These are phyloP conservation scores for Botrytis squamosa DNA, from an alignment of 2,329 filamentous ascomycete species.

Conservation along the genomic window DNA sequence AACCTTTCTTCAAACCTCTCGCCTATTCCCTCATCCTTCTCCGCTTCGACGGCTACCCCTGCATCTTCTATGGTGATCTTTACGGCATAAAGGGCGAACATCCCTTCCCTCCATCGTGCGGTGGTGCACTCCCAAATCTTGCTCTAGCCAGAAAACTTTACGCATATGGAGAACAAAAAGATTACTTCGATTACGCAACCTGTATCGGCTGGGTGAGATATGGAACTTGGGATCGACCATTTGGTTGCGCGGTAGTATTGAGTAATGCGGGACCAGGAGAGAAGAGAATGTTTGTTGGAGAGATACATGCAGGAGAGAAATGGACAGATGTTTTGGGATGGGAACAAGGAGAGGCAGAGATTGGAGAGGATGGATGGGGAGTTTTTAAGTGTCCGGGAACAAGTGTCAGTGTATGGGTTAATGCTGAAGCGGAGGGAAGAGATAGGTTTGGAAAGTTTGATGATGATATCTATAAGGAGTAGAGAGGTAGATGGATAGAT, in stretches of 20 bases:
- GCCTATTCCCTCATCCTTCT: conserved; percentile 72
- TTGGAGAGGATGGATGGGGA: conserved; percentile 59
- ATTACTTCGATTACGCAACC: conserved; percentile 60
- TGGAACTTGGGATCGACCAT: conserved; percentile 50
- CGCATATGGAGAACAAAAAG: conserved; percentile 62
- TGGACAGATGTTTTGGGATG: conserved; percentile 64
- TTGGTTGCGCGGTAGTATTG: conserved; percentile 56
- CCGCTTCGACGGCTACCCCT: conserved; percentile 60
- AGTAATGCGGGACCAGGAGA: conserved; percentile 49
- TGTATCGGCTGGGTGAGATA: conserved; percentile 59
- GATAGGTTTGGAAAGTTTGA: conserved; percentile 44
- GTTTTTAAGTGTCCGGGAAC: conserved; percentile 53
- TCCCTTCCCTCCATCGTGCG: conserved; percentile 51
- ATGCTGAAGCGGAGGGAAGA: conserved; percentile 52
- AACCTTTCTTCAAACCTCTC: conserved; percentile 67
- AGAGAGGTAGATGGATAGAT: not conserved
- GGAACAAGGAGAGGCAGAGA: conserved; percentile 53
- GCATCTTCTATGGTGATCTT: conserved; percentile 69
- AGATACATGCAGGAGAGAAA: conserved; percentile 54
- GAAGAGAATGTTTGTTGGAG: conserved; percentile 63
- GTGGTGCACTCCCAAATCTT: conserved; percentile 56
- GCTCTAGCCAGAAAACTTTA: conserved; percentile 63
- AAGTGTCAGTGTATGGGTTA: conserved; percentile 63
- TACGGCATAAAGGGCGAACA: conserved; percentile 57
- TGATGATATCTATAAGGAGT: conserved; percentile 18